A percentile compares a stretch with the other conserved stretches of the same genome.
These are phyloP conservation scores for Hura crepitans DNA, from an alignment of 441 rosid species.

Conservation along the genomic window DNA sequence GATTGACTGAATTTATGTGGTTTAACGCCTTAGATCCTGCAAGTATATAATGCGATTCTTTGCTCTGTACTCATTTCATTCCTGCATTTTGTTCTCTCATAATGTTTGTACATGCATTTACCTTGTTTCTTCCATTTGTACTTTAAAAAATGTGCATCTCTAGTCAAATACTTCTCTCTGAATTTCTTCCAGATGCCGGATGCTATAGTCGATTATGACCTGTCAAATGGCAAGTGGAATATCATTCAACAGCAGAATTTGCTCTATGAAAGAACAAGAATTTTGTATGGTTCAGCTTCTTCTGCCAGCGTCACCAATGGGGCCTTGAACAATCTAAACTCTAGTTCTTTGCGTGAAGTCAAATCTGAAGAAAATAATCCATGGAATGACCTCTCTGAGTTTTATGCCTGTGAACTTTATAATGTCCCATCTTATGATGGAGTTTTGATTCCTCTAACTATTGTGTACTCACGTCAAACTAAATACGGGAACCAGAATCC, in stretches of 20 bases:
- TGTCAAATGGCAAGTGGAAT: conserved; percentile 76
- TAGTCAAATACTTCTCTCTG: conserved; percentile 15
- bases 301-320: conserved; percentile 36
- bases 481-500: conserved; percentile 46
- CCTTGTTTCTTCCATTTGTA: neutral
- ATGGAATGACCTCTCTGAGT: conserved; percentile 93
- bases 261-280: conserved; percentile 83
- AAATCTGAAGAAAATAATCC: conserved; percentile 49
- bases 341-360: conserved; percentile 36
- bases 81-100: neutral
- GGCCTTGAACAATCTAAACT: conserved; percentile 33
- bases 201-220: conserved; percentile 88
- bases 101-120: neutral
- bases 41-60: neutral
- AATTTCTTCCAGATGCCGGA: conserved; percentile 72
- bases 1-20: neutral
- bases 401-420: conserved; percentile 68
- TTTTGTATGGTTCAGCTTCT: conserved; percentile 70
- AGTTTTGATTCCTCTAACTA: conserved; percentile 66
- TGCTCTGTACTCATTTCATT: neutral
- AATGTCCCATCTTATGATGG: conserved; percentile 76
- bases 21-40: neutral
- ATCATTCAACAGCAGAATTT: conserved; percentile 90
- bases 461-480: conserved; percentile 55
- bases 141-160: conserved; percentile 4